phyloP scores from a whole-genome alignment of 2,329 filamentous ascomycete genomes.

The Rugonectria rugulosa region DNA sequence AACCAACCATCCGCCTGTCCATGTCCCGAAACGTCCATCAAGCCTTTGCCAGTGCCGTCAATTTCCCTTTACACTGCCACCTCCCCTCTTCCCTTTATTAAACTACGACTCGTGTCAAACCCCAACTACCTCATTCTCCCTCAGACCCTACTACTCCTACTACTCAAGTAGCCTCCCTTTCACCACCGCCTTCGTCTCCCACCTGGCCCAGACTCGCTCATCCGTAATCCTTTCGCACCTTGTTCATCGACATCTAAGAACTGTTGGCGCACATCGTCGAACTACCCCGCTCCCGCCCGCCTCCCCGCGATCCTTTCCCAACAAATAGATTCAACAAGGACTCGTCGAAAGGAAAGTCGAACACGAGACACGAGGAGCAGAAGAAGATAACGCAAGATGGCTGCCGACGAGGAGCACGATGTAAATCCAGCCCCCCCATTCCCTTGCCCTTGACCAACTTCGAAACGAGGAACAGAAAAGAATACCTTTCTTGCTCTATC shows the following conservation, averaged over 20 bases:
- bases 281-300: slow-evolving; percentile 27
- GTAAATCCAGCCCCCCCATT: slow-evolving; percentile 28
- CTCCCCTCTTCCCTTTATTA: slow-evolving; percentile 5
- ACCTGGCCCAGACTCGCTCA: neutral
- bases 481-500: no score
- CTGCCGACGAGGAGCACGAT: slow-evolving; percentile 47
- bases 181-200: neutral
- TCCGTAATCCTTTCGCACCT: neutral
- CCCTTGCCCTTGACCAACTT: neutral
- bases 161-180: neutral
- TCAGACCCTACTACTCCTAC: neutral
- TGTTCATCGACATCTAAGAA: neutral
- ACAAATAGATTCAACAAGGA: no score
- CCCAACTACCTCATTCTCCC: neutral
- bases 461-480: no score
- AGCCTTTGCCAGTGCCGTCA: no score
- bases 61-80: slow-evolving; percentile 22
- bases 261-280: neutral
- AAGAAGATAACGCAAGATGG: slow-evolving; percentile 24
- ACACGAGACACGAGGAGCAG: no score
- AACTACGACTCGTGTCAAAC: slow-evolving; percentile 1
- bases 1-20: neutral
- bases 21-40: slow-evolving; percentile 1
- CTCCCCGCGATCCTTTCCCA: neutral
- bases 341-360: neutral